Conservation (phyloP, 2,329 filamentous ascomycete species). For the Byssoonygena ceratinophila region DNA sequence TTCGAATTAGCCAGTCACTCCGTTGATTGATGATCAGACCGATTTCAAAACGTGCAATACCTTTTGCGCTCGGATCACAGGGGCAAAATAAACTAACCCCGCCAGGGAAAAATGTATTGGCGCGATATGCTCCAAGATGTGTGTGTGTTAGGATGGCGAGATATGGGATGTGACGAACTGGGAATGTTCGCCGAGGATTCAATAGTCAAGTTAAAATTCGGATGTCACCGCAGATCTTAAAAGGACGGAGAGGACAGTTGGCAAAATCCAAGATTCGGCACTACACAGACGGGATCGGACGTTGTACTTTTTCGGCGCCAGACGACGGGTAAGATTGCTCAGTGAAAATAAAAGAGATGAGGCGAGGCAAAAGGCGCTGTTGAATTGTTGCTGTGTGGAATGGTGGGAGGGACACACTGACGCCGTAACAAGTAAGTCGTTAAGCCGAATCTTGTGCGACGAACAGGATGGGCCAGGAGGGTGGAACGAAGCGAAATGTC, state of each 20-base stretch:
- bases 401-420: background rate
- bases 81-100: background rate
- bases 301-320: background rate
- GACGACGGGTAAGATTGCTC: background rate
- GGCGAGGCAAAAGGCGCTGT: background rate
- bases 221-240: background rate
- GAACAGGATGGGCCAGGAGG: constrained; percentile 2
- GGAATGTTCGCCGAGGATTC: background rate
- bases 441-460: constrained; percentile 8
- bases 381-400: background rate
- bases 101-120: background rate
- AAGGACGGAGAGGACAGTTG: background rate
- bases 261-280: background rate
- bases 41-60: constrained; percentile 4
- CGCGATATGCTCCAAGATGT: background rate
- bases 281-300: background rate
- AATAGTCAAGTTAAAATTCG: background rate
- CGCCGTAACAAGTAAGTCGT: constrained; percentile 1
- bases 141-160: background rate
- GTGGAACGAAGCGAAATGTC: background rate
- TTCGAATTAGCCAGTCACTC: background rate
- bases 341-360: background rate
- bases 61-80: constrained; percentile 9
- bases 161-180: background rate
- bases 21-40: constrained; percentile 3